These are phyloP conservation scores for Candida sp. DNA, from an alignment of 1,139 yeast species.

Conservation along the genomic window DNA sequence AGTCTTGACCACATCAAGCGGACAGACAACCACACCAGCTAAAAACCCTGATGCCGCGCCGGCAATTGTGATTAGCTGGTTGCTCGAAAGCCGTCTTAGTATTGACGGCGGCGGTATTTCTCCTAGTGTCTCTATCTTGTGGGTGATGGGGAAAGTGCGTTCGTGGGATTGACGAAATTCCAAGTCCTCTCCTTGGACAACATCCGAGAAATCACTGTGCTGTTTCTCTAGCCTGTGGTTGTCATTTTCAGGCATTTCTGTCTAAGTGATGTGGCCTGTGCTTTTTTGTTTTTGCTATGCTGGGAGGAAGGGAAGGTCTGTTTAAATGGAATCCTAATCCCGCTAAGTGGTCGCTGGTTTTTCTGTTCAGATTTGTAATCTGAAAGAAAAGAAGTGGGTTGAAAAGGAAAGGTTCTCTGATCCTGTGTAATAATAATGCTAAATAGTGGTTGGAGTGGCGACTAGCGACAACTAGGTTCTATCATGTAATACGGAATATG, in stretches of 20 bases:
- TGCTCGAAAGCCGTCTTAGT: constrained; percentile 27
- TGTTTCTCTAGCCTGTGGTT: constrained; percentile 1
- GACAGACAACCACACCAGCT: constrained; percentile 52
- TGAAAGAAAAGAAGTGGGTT: background rate
- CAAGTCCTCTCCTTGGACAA: constrained; percentile 44
- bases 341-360: background rate
- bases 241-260: background rate
- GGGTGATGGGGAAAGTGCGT: constrained; percentile 24
- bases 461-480: background rate
- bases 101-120: constrained; percentile 25
- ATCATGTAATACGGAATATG: background rate
- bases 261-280: background rate
- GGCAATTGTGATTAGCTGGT: constrained; percentile 44
- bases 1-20: constrained; percentile 51
- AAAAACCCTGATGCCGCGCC: constrained; percentile 52
- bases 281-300: background rate
- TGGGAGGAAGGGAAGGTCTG: background rate
- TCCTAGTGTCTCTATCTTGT: constrained; percentile 25
- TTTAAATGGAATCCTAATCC: background rate
- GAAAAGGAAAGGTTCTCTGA: background rate
- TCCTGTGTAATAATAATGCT: background rate
- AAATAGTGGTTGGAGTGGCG: background rate
- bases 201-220: constrained; percentile 33
- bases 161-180: constrained; percentile 33
- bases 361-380: background rate